Evolutionary conservation across 2,329 filamentous ascomycete species (phyloP).

Genomic region (Bisporella sp.): DNA sequence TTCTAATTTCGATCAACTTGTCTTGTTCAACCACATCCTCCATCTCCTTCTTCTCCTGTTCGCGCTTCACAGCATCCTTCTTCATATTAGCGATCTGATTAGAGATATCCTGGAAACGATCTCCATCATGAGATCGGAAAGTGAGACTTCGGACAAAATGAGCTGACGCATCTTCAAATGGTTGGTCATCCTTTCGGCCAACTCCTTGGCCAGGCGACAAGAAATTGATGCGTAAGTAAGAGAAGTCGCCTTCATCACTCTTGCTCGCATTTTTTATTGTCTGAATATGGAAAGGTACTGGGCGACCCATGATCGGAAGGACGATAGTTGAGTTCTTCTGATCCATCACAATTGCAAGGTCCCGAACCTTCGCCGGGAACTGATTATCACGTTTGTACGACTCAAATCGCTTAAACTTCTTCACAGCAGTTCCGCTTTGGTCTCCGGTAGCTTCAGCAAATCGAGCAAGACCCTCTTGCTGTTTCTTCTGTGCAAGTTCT

Average conservation of each 20-base stretch:
- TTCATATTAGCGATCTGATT: constrained; percentile 94
- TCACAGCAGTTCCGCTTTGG: constrained; percentile 84
- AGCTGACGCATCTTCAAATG: constrained; percentile 91
- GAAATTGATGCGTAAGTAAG: constrained; percentile 94
- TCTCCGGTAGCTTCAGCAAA: constrained; percentile 82
- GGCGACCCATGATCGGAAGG: constrained; percentile 92
- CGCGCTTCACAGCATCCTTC: constrained; percentile 82
- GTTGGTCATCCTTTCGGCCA: constrained; percentile 92
- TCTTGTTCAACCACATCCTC: constrained; percentile 99
- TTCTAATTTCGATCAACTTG: constrained; percentile 90
- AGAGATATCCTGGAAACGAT: constrained; percentile 84
- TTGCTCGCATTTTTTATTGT: constrained; percentile 99
- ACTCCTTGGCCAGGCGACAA: constrained; percentile 95
- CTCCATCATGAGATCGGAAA: constrained; percentile 83
- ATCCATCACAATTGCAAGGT: constrained; percentile 85
- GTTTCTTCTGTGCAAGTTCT: constrained; percentile 80
- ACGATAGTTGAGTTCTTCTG: constrained; percentile 85
- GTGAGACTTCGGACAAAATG: constrained; percentile 96
- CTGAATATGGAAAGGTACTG: constrained; percentile 94
- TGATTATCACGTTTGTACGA: constrained; percentile 98
- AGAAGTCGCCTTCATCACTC: constrained; percentile 90
- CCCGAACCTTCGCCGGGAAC: constrained; percentile 73
- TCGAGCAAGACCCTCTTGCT: constrained; percentile 75
- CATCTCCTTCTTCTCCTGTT: constrained; percentile 99
- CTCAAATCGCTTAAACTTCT: constrained; percentile 98